These are phyloP conservation scores for Teratosphaeria zuluensis DNA, from an alignment of 2,329 filamentous ascomycete genomes.

Conservation along the genomic window DNA sequence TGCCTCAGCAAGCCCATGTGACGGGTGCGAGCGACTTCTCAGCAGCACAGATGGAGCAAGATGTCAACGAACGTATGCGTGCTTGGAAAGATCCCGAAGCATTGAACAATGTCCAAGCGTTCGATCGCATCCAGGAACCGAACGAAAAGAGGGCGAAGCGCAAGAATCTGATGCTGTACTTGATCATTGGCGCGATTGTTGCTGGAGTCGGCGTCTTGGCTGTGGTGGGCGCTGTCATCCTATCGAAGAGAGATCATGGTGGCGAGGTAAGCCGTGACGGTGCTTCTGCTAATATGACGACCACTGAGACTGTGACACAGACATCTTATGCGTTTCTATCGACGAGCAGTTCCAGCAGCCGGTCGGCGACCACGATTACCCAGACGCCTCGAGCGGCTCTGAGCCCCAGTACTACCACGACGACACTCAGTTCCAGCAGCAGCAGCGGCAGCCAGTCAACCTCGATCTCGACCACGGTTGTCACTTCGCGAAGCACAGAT, in stretches of 20 bases:
- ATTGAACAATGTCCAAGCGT: not conserved
- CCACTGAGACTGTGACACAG: not conserved
- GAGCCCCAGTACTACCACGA: not conserved
- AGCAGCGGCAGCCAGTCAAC: not conserved
- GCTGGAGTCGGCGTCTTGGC: not conserved
- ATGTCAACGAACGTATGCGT: not conserved
- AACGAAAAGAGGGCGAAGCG: not conserved
- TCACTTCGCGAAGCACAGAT: not conserved
- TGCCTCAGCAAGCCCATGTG: not conserved
- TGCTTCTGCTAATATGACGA: not conserved
- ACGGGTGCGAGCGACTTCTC: not conserved
- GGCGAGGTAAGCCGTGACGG: not conserved
- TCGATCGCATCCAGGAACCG: not conserved
- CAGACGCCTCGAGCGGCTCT: not conserved
- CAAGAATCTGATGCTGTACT: not conserved
- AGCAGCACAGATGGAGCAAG: not conserved
- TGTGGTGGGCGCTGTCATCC: not conserved
- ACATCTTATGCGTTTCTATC: not conserved
- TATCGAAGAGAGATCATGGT: not conserved
- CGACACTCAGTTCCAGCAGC: not conserved
- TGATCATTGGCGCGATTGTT: not conserved
- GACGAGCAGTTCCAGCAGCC: not conserved
- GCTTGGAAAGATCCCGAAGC: slow-evolving; percentile 1
- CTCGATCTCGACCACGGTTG: not conserved
- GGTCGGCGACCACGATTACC: not conserved